Base-by-base conservation (phyloP, 495 filamentous ascomycete genomes). In the Thermothielavioides terrestris region DNA sequence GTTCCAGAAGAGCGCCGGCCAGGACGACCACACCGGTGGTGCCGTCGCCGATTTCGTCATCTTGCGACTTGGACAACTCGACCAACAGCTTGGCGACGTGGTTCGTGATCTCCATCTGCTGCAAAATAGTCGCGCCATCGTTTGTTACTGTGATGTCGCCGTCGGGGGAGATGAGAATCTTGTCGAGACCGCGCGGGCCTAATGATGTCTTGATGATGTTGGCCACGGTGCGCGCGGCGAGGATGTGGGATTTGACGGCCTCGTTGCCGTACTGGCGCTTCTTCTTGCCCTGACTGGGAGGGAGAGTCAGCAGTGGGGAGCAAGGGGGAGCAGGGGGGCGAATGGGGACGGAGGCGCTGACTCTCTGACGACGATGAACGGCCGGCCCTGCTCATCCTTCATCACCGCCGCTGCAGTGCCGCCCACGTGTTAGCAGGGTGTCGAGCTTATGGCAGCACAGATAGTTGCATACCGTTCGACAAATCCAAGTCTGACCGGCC, bases 131-230 rank as follows among this genome's bases (percentile, higher is more conserved):
- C 47, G 92, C 92, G 61, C 92, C 92, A 76, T 99, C 92, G 66
- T 99, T 99, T 50, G 92, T 99, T 39, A 99, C 90, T 35, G 92
- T 99, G 67, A 99, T 99, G 70, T 97, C 92, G 64, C 92, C 92
- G 68, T 99, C 92, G 26, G 92, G 88, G 37, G 92, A 99, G 59
- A 99, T 99, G 56, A 99, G 76, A 62, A 99, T 99, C 74, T 99
- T 99, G 75, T 99, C 92, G 59, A 99, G 81, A 47, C 92, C 92
- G 58, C 94, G 85, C 48, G 92, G 92, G 39, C 92, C 92, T 66
- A 99, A 73, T 61, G 92, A 99, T 56, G 88, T 90, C 75, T 94
- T 95, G 68, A 99, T 89, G 57, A 97, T 94, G 70, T 86, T 94
- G 52, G 94, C 85, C 53, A 98, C 89, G 31, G 92, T 99, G 60